Evolutionary conservation across 768 basidiomycete species (phyloP).

Genomic region (Suillus bovinus): DNA sequence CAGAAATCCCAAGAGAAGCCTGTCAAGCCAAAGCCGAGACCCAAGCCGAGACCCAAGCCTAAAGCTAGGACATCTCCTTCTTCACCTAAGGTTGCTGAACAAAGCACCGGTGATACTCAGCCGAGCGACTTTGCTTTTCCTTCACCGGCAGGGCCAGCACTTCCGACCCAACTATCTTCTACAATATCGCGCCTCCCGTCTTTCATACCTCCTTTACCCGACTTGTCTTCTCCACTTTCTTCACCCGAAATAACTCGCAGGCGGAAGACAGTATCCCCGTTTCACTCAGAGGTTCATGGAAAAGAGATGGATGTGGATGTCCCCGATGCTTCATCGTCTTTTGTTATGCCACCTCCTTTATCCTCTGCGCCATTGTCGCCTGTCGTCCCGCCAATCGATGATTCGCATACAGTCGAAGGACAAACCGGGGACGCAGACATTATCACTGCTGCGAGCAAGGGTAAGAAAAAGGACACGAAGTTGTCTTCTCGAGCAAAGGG

Average conservation of each 20-base stretch:
- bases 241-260: constrained; percentile 24
- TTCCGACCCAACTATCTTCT: constrained; percentile 37
- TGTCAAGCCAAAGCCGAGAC: constrained; percentile 24
- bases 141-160: constrained; percentile 29
- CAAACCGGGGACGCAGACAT: background rate
- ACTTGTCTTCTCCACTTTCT: constrained; percentile 27
- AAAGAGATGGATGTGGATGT: constrained; percentile 18
- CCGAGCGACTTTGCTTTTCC: constrained; percentile 28
- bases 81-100: background rate
- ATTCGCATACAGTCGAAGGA: background rate
- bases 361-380: no score
- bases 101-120: constrained; percentile 18
- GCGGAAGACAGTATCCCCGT: constrained; percentile 24
- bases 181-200: constrained; percentile 25
- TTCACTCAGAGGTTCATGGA: constrained; percentile 14
- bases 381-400: constrained; percentile 4
- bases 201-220: constrained; percentile 21
- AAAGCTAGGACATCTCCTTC: constrained; percentile 19
- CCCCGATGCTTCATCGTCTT: background rate
- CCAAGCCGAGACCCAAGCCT: constrained; percentile 25
- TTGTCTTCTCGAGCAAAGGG: constrained; percentile 25
- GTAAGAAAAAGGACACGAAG: constrained; percentile 24
- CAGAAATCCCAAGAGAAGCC: constrained; percentile 31
- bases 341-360: no score
- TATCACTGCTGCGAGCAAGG: constrained; percentile 5